These are phyloP conservation scores for Basipetospora sp. DNA, from an alignment of 2,329 filamentous ascomycete species.

Conservation along the genomic window DNA sequence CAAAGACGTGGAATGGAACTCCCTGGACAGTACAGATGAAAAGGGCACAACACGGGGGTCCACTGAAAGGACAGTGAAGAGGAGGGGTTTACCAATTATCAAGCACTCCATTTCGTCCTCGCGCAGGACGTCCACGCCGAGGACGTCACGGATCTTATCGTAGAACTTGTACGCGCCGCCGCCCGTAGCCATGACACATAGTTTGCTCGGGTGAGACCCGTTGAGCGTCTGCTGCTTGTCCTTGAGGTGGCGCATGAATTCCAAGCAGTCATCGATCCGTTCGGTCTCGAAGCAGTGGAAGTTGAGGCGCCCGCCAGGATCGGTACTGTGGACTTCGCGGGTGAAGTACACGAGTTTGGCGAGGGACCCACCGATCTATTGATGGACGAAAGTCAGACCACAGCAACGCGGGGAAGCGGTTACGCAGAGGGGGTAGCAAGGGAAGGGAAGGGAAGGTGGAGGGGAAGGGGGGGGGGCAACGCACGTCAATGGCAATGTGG, in stretches of 20 bases:
- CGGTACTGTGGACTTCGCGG: slow-evolving; percentile 62
- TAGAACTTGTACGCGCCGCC: slow-evolving; percentile 96
- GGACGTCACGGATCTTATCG: slow-evolving; percentile 67
- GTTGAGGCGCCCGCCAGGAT: slow-evolving; percentile 78
- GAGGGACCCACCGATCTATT: slow-evolving; percentile 88
- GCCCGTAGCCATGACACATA: slow-evolving; percentile 90
- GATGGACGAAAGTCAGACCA: too few species aligned
- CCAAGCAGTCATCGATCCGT: slow-evolving; percentile 80
- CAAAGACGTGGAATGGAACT: neutral
- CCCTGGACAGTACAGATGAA: too few species aligned
- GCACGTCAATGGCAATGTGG: slow-evolving; percentile 89
- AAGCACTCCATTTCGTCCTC: slow-evolving; percentile 99
- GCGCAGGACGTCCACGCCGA: slow-evolving; percentile 75
- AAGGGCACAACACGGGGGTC: too few species aligned
- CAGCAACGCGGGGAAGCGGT: too few species aligned
- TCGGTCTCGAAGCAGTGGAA: slow-evolving; percentile 96
- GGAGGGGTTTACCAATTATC: slow-evolving; percentile 63
- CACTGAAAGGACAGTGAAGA: too few species aligned
- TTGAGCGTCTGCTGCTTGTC: slow-evolving; percentile 65
- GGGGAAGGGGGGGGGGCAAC: slow-evolving; percentile 19
- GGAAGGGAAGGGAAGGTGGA: neutral
- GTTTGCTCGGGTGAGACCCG: slow-evolving; percentile 52
- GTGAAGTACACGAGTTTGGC: slow-evolving; percentile 97
- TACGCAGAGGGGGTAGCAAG: too few species aligned
- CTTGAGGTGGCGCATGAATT: slow-evolving; percentile 77